Evolutionary conservation across 1,284 basidiomycete genomes (phyloP).

Genomic region (Apiotrichum sp.): DNA sequence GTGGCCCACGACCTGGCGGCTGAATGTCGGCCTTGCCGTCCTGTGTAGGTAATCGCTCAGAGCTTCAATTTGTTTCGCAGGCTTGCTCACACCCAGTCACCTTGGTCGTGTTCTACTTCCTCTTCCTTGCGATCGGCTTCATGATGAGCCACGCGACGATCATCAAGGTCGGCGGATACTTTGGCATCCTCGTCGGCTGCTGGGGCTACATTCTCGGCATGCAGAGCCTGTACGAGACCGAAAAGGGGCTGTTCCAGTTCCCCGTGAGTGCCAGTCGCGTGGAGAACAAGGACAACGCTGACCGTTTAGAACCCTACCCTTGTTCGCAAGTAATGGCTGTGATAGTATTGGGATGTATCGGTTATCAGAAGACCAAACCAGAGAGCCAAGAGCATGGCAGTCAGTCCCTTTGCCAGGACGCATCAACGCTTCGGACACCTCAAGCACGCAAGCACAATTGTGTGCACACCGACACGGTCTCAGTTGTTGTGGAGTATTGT

Average conservation of each 20-base stretch:
- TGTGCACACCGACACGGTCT: too few species aligned
- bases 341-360: too few species aligned
- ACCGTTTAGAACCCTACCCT: background rate
- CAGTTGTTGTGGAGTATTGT: too few species aligned
- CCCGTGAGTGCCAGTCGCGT: constrained; percentile 2
- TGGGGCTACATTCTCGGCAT: constrained; percentile 16
- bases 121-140: constrained; percentile 13
- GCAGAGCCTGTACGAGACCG: constrained; percentile 10
- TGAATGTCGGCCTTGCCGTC: constrained; percentile 13
- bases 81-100: background rate
- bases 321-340: background rate
- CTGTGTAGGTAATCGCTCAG: constrained; percentile 4
- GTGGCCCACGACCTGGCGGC: constrained; percentile 5
- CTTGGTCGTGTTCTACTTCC: constrained; percentile 16
- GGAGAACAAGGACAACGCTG: too few species aligned
- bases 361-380: too few species aligned
- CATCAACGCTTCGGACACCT: too few species aligned
- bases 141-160: constrained; percentile 7
- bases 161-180: constrained; percentile 10
- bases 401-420: too few species aligned
- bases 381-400: too few species aligned
- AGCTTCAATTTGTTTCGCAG: background rate
- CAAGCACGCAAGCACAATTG: too few species aligned
- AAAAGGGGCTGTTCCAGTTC: constrained; percentile 13
- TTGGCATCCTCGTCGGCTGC: constrained; percentile 11